A percentile compares a stretch with the other conserved stretches of the same genome.
Conservation (phyloP, 441 rosid species). For the Bocquillonia castaneifolia region DNA sequence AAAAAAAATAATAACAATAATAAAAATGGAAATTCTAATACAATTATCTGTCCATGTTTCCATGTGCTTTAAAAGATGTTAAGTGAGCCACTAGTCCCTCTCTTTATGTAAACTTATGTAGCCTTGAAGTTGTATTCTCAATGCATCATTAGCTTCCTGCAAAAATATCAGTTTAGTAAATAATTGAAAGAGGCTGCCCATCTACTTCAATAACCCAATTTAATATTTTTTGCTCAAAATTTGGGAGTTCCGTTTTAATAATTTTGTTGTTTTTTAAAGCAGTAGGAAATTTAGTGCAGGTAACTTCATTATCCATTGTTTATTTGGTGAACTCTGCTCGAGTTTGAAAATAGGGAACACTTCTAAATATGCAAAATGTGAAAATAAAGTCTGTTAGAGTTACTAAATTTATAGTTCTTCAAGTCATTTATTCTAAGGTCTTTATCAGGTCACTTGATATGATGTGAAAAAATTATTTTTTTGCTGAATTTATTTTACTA, state of each 20-base stretch:
- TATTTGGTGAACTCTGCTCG: background rate
- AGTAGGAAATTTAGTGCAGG: too few species aligned
- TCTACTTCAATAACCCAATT: background rate
- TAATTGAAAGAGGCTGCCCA: background rate
- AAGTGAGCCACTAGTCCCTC: too few species aligned
- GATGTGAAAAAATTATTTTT: background rate
- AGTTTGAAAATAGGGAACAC: background rate
- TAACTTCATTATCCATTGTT: too few species aligned
- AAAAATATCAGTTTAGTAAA: background rate
- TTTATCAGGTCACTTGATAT: background rate
- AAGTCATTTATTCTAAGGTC: background rate
- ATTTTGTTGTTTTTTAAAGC: too few species aligned
- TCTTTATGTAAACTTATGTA: background rate
- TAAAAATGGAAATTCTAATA: too few species aligned
- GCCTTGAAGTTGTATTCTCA: background rate
- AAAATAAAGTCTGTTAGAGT: background rate
- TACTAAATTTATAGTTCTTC: background rate
- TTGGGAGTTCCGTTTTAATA: too few species aligned
- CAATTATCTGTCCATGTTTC: too few species aligned
- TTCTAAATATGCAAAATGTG: background rate
- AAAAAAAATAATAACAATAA: too few species aligned
- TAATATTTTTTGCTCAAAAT: too few species aligned
- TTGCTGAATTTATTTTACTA: background rate
- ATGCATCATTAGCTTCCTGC: background rate
- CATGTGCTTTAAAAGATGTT: too few species aligned